These are phyloP conservation scores for Chytriomyces sp. DNA, from an alignment of 192 early-diverging fungal genomes.

Conservation along the genomic window DNA sequence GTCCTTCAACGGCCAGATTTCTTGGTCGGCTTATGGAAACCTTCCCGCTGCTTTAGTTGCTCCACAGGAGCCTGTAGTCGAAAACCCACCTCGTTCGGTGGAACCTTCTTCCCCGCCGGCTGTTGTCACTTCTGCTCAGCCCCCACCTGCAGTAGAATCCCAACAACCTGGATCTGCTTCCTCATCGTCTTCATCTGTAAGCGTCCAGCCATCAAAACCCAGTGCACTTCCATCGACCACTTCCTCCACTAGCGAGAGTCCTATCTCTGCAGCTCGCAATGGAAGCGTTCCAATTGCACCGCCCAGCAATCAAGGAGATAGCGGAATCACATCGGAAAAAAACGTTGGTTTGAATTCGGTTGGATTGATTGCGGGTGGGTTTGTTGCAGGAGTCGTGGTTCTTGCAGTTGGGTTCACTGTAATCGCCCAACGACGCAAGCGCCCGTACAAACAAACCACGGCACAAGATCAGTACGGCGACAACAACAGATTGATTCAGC, in stretches of 20 bases:
- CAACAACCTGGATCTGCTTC: neutral
- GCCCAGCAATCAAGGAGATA: too few species aligned
- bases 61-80: neutral
- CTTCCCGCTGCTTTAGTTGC: neutral
- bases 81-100: too few species aligned
- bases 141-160: neutral
- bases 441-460: neutral
- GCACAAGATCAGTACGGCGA: too few species aligned
- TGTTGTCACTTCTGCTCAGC: neutral
- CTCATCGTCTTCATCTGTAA: neutral
- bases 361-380: neutral
- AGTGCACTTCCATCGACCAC: too few species aligned
- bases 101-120: neutral
- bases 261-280: too few species aligned
- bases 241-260: too few species aligned
- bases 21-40: conserved; percentile 1
- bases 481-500: too few species aligned
- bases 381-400: conserved; percentile 1
- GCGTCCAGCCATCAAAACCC: too few species aligned
- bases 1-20: neutral
- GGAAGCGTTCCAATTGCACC: too few species aligned
- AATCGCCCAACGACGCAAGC: neutral
- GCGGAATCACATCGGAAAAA: too few species aligned
- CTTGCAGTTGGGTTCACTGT: neutral
- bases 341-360: too few species aligned